Base-by-base conservation (phyloP, 2,329 filamentous ascomycete genomes). In the Thielaviopsis musarum region DNA sequence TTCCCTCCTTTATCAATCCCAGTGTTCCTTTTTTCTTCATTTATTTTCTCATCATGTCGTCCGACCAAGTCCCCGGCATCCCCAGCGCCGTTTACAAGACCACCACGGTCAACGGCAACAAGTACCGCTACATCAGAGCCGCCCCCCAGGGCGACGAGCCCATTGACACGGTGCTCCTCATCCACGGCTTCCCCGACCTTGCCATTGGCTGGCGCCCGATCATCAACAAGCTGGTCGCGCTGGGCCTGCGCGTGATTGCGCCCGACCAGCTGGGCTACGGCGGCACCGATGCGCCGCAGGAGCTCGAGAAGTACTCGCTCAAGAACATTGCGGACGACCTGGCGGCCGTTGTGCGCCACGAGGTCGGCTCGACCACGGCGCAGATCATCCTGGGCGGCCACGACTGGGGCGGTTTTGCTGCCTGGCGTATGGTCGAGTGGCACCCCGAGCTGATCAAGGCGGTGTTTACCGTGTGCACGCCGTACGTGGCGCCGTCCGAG, bases 191-290 rank as follows among this genome's bases (percentile, higher is more conserved):
- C 72, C 91, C 91, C 0, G 90, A 95, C 71, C 72, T 93, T 19
- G 81, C 82, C 9, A 83, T 90, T 67, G 89, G 86, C 67, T 97
- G 91, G 91, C 84, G 91, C 63, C 85, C 88, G 71, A 91, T 96
- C 71, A 86, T 96, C 62, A 90, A 91, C 0, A 72, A 82, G 65
- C 77, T 97, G 22, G 71, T 86, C 38, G 77, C 83, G 5, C 75
- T 88, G 60, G 85, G 85, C 22, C 80, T 91, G 64, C 81, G 86
- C 59, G 88, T 95, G 59, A 81, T 97, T 24, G 88, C 82, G 12
- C 87, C 89, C 0, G 89, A 96, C 71, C 84, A 90, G 76, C 79
- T 95, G 65, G 91, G 91, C 63, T 97, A 93, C 69, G 88, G 87
- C 26, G 79, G 81, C 61, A 93, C 88, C 26, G 85, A 77, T 61